Evolutionary conservation across 163 green algal genomes (phyloP).

Genomic region (Scenedesmus sp.): DNA sequence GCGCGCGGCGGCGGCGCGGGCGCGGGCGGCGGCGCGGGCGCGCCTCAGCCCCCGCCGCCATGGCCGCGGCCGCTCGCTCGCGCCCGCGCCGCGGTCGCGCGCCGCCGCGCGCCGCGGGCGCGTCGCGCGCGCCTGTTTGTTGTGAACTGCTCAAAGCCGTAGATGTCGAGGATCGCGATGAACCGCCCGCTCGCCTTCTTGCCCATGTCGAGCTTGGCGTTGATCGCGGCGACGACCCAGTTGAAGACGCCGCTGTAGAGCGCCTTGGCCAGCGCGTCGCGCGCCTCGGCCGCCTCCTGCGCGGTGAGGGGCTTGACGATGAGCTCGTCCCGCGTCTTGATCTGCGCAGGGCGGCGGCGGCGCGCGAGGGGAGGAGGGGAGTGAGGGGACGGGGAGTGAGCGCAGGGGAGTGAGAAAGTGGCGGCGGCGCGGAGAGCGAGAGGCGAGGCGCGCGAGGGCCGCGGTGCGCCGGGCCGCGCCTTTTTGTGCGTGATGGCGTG

Average conservation of each 20-base stretch:
- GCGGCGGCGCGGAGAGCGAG: neutral
- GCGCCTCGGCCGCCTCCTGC: constrained; percentile 70
- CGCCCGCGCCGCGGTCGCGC: no score
- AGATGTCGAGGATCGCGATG: constrained; percentile 91
- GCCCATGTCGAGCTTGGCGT: constrained; percentile 71
- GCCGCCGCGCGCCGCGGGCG: no score
- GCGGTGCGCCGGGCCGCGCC: no score
- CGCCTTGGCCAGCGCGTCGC: constrained; percentile 88
- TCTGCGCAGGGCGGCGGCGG: constrained; percentile 8
- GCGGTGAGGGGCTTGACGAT: constrained; percentile 73
- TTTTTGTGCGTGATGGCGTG: constrained; percentile 47
- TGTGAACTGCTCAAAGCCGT: constrained; percentile 97
- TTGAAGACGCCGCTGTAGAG: constrained; percentile 83
- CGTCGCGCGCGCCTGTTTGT: constrained; percentile 72
- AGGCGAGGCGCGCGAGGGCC: no score
- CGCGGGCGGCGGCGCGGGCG: no score
- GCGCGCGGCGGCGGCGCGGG: neutral
- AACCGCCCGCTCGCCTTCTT: constrained; percentile 43
- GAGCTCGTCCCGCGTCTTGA: constrained; percentile 65
- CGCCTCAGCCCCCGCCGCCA: neutral
- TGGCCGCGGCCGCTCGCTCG: neutral
- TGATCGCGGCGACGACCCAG: constrained; percentile 79
- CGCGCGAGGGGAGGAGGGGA: neutral
- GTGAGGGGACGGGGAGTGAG: no score
- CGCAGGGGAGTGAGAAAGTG: neutral